Evolutionary conservation across 2,329 filamentous ascomycete species (phyloP), one percentile per base, ranked within the genome.

Genomic region (Pseudocercospora ulei): DNA sequence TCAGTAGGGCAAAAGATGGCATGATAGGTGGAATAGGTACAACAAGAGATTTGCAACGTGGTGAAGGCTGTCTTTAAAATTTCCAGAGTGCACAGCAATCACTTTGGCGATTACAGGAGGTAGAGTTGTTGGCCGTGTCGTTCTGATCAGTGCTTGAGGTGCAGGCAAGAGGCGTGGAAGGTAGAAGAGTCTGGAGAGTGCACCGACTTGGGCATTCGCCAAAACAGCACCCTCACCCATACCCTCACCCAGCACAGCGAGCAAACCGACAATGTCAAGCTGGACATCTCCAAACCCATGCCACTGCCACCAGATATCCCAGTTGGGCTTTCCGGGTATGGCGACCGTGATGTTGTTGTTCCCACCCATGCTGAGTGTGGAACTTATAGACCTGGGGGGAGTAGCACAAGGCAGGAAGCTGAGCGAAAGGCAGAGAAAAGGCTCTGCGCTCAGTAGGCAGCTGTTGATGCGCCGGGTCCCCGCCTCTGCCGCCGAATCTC

Each of bases 231-330:
- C 66, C 54, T 71, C 68, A n/a, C n/a, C n/a, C n/a, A n/a, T 67
- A 56, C 67, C 66, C 54, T 71, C 30, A 29, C 68, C 68, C 17
- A 71, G 55, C 45, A 72, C 67, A 41, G 68, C 68, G n/a, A 72
- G 65, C 51, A 71, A 71, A 53, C 69, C 69, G 42, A 73, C 69
- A 31, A 72, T 71, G 49, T 73, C 69, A 31, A 72, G 64, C 48
- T 72, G 68, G 35, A 72, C 61, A 34, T 62, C 53, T 7, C 57
- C 45, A 14, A 64, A 50, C 7, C 47, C 43, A 22, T 53, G 45
- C 41, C 56, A 51, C 7, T 63, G 54, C 62, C 62, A 65, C 45
- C 60, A 58, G 56, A 55, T 45, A 2, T 33, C 31, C 54, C 54
- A 55, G 24, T 48, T 45, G 2, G 34, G 26, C 8, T 46, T 13